These are phyloP conservation scores for Monosporozyma yasuniensis DNA, from an alignment of 805 yeast genomes.

Conservation along the genomic window DNA sequence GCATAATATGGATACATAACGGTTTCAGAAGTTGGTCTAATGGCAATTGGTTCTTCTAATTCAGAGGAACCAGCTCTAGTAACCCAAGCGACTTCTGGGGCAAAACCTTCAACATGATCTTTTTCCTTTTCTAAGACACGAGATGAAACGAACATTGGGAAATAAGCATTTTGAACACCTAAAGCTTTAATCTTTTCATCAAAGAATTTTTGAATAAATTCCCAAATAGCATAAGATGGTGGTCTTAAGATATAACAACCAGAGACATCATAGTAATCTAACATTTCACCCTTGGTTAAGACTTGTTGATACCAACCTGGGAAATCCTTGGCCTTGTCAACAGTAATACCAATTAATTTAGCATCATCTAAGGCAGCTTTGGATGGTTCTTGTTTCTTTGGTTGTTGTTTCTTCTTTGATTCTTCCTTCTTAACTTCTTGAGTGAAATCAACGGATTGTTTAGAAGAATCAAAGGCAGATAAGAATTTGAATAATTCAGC, in stretches of 20 bases:
- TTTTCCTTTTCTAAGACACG: constrained; percentile 93
- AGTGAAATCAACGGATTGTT: constrained; percentile 42
- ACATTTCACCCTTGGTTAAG: constrained; percentile 93
- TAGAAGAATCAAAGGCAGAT: constrained; percentile 34
- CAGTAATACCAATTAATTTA: constrained; percentile 91
- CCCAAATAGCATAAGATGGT: constrained; percentile 91
- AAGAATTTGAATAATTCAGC: constrained; percentile 27
- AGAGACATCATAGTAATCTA: constrained; percentile 96
- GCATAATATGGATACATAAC: constrained; percentile 99
- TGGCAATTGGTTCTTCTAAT: constrained; percentile 95
- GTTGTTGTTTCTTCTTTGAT: constrained; percentile 14
- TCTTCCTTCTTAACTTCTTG: constrained; percentile 33
- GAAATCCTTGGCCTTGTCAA: constrained; percentile 84
- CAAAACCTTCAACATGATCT: constrained; percentile 98
- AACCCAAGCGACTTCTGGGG: constrained; percentile 99
- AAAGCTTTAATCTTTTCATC: constrained; percentile 69
- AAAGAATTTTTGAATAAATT: constrained; percentile 81
- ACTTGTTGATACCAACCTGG: constrained; percentile 97
- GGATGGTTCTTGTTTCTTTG: constrained; percentile 21
- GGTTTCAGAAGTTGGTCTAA: constrained; percentile 98
- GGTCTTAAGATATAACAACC: constrained; percentile 98
- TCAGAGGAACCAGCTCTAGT: constrained; percentile 92
- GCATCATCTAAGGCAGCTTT: constrained; percentile 68
- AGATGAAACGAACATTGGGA: constrained; percentile 96
- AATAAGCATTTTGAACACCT: constrained; percentile 91